phyloP scores from a whole-genome alignment of 371 early-diverging fungal genomes.

The Basidiobolus heterosporus region DNA sequence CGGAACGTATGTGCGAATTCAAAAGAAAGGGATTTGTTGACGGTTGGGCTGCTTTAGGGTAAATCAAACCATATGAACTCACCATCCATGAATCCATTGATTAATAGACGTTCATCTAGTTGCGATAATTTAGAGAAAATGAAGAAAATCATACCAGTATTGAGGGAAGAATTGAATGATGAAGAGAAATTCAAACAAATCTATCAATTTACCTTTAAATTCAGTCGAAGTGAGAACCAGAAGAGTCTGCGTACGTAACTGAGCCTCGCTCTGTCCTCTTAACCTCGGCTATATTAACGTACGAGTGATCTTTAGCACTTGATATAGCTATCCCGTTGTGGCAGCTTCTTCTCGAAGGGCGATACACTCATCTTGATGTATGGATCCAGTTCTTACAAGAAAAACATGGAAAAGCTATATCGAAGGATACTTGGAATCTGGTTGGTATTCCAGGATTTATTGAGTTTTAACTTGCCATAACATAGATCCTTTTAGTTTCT shows the following conservation, averaged over 20 bases:
- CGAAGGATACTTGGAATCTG: conserved; percentile 72
- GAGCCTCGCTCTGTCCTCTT: neutral
- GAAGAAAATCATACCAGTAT: conserved; percentile 24
- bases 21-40: conserved; percentile 34
- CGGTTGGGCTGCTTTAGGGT: conserved; percentile 50
- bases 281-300: neutral
- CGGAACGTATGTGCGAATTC: conserved; percentile 66
- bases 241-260: conserved; percentile 48
- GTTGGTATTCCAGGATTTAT: conserved; percentile 17
- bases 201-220: conserved; percentile 61
- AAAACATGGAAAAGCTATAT: conserved; percentile 59
- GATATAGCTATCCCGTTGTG: conserved; percentile 63
- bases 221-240: conserved; percentile 49
- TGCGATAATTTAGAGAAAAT: conserved; percentile 50
- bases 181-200: conserved; percentile 40
- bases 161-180: conserved; percentile 32
- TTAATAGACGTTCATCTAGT: conserved; percentile 10
- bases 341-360: conserved; percentile 40
- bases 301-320: conserved; percentile 24
- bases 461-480: neutral
- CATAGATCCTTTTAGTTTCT: conserved; percentile 30
- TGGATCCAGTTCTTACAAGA: conserved; percentile 61
- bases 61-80: too few relatives aligned
- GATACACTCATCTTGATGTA: conserved; percentile 38
- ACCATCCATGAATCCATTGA: too few relatives aligned